A percentile compares a stretch with the other conserved stretches of the same genome.
These are phyloP conservation scores for Peronospora belbahrii DNA, from an alignment of 352 stramenopile species.

Conservation along the genomic window DNA sequence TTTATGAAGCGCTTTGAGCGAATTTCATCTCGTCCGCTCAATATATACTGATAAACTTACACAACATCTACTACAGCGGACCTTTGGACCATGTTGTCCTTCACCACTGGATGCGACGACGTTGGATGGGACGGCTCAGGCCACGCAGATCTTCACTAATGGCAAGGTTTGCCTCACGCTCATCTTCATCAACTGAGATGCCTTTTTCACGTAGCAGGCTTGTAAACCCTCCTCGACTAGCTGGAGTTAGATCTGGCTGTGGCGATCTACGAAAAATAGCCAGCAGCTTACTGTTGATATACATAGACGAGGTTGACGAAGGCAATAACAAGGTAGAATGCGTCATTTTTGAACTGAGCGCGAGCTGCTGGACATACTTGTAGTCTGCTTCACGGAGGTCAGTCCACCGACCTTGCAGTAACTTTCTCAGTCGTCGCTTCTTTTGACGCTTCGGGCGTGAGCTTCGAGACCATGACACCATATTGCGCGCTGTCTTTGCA, in stretches of 20 bases:
- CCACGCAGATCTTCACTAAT: slow-evolving; percentile 37
- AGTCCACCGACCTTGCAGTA: slow-evolving; percentile 28
- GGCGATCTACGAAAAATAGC: slow-evolving; percentile 5
- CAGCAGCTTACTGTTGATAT: slow-evolving; percentile 1
- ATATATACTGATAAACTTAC: too few relatives aligned
- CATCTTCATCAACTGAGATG: slow-evolving; percentile 43
- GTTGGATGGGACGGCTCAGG: slow-evolving; percentile 13
- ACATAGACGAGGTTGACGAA: not conserved
- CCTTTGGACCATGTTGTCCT: not conserved
- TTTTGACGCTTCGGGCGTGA: slow-evolving; percentile 16
- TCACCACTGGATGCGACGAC: slow-evolving; percentile 5
- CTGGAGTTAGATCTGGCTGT: slow-evolving; percentile 30
- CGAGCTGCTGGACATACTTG: slow-evolving; percentile 37
- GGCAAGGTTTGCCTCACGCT: slow-evolving; percentile 20
- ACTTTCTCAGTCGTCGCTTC: slow-evolving; percentile 16
- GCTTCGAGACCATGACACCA: slow-evolving; percentile 11
- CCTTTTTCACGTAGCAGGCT: slow-evolving; percentile 38
- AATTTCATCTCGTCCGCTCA: not conserved
- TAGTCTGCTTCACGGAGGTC: slow-evolving; percentile 39
- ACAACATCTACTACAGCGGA: too few relatives aligned
- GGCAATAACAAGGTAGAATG: slow-evolving; percentile 14
- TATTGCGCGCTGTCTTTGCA: slow-evolving; percentile 11
- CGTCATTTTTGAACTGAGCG: slow-evolving; percentile 8
- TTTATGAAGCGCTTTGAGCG: slow-evolving; percentile 1
- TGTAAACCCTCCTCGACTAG: slow-evolving; percentile 36